Evolutionary conservation across 1,284 basidiomycete genomes (phyloP).

Genomic region (Gomphus bonarii): DNA sequence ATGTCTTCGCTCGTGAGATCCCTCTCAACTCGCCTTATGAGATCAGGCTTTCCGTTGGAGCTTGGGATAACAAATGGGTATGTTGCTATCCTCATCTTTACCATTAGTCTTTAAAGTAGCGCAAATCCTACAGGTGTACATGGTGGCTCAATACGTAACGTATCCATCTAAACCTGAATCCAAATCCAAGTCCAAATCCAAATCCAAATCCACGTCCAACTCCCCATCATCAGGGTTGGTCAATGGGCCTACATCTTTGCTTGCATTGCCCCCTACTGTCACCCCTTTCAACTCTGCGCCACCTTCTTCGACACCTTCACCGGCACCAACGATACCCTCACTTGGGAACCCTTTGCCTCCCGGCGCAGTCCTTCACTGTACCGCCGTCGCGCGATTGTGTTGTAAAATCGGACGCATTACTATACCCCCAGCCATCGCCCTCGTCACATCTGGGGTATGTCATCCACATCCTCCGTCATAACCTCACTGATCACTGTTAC

Average conservation of each 20-base stretch:
- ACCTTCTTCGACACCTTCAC: slow-evolving; percentile 13
- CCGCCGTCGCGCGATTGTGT: slow-evolving; percentile 58
- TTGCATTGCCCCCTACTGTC: slow-evolving; percentile 16
- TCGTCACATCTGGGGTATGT: slow-evolving; percentile 46
- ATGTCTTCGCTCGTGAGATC: slow-evolving; percentile 70
- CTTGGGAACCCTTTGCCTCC: slow-evolving; percentile 33
- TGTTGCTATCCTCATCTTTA: slow-evolving; percentile 17
- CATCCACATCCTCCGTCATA: slow-evolving; percentile 17
- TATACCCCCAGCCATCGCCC: slow-evolving; percentile 54
- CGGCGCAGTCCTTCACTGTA: slow-evolving; percentile 48
- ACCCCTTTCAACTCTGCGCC: slow-evolving; percentile 26
- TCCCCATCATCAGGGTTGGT: neutral
- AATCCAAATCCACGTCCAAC: slow-evolving; percentile 6
- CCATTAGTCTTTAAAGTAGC: neutral
- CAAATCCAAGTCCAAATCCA: slow-evolving; percentile 8
- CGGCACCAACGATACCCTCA: slow-evolving; percentile 30
- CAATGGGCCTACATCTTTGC: slow-evolving; percentile 9
- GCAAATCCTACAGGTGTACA: slow-evolving; percentile 39
- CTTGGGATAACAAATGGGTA: slow-evolving; percentile 87
- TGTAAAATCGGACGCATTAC: slow-evolving; percentile 72
- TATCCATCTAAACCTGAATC: slow-evolving; percentile 34
- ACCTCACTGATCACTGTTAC: slow-evolving; percentile 24
- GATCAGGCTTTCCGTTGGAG: slow-evolving; percentile 51
- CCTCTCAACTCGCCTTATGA: slow-evolving; percentile 63
- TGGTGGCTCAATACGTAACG: slow-evolving; percentile 56